phyloP scores from a whole-genome alignment of 2,329 filamentous ascomycete genomes.

The Chalara sp. region DNA sequence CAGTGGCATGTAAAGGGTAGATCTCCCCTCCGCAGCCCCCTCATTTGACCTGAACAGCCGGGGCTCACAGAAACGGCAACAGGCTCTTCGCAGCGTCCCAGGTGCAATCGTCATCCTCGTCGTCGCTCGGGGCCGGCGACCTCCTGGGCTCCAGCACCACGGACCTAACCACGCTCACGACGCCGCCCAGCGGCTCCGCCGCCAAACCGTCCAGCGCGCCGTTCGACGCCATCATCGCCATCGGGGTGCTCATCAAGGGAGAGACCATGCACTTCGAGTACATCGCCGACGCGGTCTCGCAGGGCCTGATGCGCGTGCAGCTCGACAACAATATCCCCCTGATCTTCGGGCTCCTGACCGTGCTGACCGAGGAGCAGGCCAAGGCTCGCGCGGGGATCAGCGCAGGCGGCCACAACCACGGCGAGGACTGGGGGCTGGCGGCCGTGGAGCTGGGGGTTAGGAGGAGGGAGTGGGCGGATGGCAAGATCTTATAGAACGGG shows the following conservation, averaged over 20 bases:
- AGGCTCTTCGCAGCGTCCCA: conserved; percentile 83
- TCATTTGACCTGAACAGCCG: neutral
- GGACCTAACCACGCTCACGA: conserved; percentile 51
- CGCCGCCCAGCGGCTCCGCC: conserved; percentile 31
- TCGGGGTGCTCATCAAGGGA: conserved; percentile 96
- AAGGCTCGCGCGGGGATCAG: conserved; percentile 71
- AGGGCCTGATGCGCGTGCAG: conserved; percentile 91
- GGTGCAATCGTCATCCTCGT: conserved; percentile 64
- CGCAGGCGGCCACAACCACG: conserved; percentile 90
- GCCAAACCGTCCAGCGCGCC: conserved; percentile 43
- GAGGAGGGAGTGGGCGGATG: conserved; percentile 68
- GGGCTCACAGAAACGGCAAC: neutral
- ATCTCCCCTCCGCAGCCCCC: neutral
- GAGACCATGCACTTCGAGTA: conserved; percentile 99
- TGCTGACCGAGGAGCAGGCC: conserved; percentile 83
- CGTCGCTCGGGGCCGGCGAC: conserved; percentile 62
- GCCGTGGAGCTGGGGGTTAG: conserved; percentile 93
- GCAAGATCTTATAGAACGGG: conserved; percentile 19
- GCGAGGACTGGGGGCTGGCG: conserved; percentile 90
- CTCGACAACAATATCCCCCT: conserved; percentile 84
- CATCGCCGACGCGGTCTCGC: conserved; percentile 84
- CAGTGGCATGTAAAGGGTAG: conserved; percentile 63
- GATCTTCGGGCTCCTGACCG: conserved; percentile 85
- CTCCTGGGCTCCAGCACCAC: conserved; percentile 63
- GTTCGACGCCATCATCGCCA: conserved; percentile 91